A percentile compares a stretch with the other conserved stretches of the same genome.
phyloP scores from a whole-genome alignment of 2,329 filamentous ascomycete species.

The Arthrobotrys sphaeroides region DNA sequence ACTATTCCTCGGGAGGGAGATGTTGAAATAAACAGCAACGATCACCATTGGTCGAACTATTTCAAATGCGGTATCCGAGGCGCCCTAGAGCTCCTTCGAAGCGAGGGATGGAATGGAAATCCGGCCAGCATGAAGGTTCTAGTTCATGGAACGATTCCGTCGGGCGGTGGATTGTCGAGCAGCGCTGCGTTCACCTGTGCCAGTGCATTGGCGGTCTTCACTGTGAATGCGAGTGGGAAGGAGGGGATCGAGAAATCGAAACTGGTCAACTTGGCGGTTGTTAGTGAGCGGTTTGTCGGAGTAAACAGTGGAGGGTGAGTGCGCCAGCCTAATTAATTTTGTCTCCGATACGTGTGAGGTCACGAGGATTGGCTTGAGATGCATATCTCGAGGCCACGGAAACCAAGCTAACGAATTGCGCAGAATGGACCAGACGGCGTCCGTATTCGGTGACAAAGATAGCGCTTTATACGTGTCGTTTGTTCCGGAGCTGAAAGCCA shows the following conservation, averaged over 20 bases:
- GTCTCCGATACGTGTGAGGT: background rate
- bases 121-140: constrained; percentile 85
- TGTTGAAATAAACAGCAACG: constrained; percentile 82
- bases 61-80: constrained; percentile 91
- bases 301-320: constrained; percentile 92
- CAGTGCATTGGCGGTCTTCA: constrained; percentile 85
- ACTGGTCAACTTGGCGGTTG: constrained; percentile 89
- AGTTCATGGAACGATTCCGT: constrained; percentile 89
- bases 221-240: constrained; percentile 87
- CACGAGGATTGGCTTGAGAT: background rate
- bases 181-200: constrained; percentile 94
- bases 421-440: constrained; percentile 97
- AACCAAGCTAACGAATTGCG: background rate
- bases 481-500: constrained; percentile 77
- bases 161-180: constrained; percentile 89
- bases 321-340: constrained; percentile 23
- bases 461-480: constrained; percentile 92
- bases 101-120: constrained; percentile 71
- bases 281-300: constrained; percentile 91
- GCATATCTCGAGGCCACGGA: background rate
- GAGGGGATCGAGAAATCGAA: constrained; percentile 85
- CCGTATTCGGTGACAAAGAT: constrained; percentile 87
- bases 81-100: constrained; percentile 78
- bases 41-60: constrained; percentile 97
- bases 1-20: constrained; percentile 71